phyloP scores from a whole-genome alignment of 2,329 filamentous ascomycete species.

The Pseudogymnoascus verrucosus region DNA sequence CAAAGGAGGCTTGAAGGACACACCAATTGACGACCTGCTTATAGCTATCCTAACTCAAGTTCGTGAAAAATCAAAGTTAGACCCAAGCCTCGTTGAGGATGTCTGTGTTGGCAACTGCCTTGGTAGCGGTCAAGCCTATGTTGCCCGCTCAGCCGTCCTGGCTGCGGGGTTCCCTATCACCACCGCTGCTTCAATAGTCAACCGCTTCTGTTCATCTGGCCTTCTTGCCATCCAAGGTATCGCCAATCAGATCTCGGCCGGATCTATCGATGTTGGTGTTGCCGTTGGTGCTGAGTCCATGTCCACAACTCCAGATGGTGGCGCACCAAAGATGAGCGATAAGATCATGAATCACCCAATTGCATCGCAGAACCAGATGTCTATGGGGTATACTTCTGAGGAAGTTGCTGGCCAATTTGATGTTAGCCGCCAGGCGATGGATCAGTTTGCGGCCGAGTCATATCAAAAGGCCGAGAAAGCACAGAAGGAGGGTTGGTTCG shows the following conservation, averaged over 20 bases:
- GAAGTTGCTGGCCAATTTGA: slow-evolving; percentile 80
- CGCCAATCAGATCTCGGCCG: slow-evolving; percentile 79
- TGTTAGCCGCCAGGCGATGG: slow-evolving; percentile 65
- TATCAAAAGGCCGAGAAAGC: slow-evolving; percentile 83
- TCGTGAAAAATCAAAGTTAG: slow-evolving; percentile 50
- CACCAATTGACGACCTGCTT: slow-evolving; percentile 73
- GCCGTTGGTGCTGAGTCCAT: slow-evolving; percentile 97
- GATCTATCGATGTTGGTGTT: slow-evolving; percentile 90
- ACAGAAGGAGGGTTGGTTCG: slow-evolving; percentile 77
- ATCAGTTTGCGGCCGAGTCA: slow-evolving; percentile 77
- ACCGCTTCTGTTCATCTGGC: slow-evolving; percentile 89
- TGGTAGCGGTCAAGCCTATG: slow-evolving; percentile 88
- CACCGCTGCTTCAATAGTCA: slow-evolving; percentile 73
- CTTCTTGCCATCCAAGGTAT: slow-evolving; percentile 88
- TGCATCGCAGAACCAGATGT: slow-evolving; percentile 87
- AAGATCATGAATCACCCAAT: slow-evolving; percentile 69
- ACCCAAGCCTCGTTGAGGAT: slow-evolving; percentile 80
- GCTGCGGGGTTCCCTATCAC: slow-evolving; percentile 82
- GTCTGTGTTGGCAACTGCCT: slow-evolving; percentile 86
- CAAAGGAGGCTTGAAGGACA: slow-evolving; percentile 92
- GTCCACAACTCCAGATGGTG: slow-evolving; percentile 68
- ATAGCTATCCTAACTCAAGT: slow-evolving; percentile 65
- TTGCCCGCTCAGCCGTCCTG: slow-evolving; percentile 77
- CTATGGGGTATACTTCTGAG: slow-evolving; percentile 90
- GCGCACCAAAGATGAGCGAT: slow-evolving; percentile 82